Evolutionary conservation across 2,329 filamentous ascomycete genomes (phyloP).

Genomic region (Colletotrichum sp.): DNA sequence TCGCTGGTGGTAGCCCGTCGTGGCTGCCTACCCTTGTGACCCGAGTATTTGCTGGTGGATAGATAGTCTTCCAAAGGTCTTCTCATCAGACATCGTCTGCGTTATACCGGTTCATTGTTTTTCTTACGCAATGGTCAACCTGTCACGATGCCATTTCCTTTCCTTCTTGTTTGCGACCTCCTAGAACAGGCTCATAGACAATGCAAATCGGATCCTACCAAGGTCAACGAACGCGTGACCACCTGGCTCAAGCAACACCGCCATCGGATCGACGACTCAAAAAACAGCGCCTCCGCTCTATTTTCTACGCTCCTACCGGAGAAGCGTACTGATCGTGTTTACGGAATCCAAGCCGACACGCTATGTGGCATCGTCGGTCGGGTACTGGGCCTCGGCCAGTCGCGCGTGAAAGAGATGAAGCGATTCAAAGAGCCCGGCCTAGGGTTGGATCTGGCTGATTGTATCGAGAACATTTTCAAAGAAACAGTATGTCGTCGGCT

Average conservation of each 20-base stretch:
- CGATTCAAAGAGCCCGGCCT: constrained; percentile 62
- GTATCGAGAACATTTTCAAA: constrained; percentile 67
- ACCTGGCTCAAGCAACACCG: constrained; percentile 75
- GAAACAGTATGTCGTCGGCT: constrained; percentile 53
- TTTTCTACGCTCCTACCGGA: constrained; percentile 80
- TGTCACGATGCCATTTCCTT: constrained; percentile 64
- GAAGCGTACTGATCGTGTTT: constrained; percentile 77
- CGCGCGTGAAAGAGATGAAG: constrained; percentile 64
- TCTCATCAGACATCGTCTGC: not conserved
- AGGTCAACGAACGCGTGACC: constrained; percentile 43
- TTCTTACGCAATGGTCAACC: not conserved
- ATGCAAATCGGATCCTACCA: constrained; percentile 33
- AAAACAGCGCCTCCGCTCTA: constrained; percentile 65
- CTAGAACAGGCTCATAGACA: constrained; percentile 68
- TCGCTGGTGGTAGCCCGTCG: not conserved
- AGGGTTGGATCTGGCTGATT: constrained; percentile 72
- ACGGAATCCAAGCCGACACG: constrained; percentile 65
- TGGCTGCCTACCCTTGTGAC: not conserved
- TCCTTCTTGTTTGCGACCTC: constrained; percentile 74
- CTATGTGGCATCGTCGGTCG: constrained; percentile 72
- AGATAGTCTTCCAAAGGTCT: not conserved
- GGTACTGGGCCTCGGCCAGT: constrained; percentile 65
- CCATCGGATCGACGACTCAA: constrained; percentile 56
- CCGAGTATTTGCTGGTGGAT: not conserved
- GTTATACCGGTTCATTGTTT: not conserved